phyloP scores from a whole-genome alignment of 495 filamentous ascomycete species.

The Neurospora sp. region DNA sequence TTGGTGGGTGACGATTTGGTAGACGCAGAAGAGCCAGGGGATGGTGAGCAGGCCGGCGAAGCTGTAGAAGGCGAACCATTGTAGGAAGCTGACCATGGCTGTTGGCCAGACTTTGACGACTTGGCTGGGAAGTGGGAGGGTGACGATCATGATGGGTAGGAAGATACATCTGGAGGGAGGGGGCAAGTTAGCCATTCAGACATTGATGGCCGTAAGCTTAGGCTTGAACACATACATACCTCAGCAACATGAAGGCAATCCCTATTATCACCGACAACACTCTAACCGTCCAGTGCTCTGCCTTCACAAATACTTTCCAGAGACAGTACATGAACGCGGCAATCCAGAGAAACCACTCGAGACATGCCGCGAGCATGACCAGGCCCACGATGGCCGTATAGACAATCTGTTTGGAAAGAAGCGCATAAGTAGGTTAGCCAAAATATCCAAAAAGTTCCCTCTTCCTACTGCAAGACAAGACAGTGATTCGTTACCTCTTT shows the following conservation, averaged over 20 bases:
- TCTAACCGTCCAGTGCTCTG: constrained; percentile 73
- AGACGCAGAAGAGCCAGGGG: constrained; percentile 90
- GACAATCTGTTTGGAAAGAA: constrained; percentile 30
- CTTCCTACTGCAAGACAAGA: too few species aligned
- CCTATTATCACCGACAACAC: constrained; percentile 69
- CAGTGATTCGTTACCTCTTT: constrained; percentile 42
- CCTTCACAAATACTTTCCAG: constrained; percentile 79
- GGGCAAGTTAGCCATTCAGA: neutral
- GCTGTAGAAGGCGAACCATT: constrained; percentile 97
- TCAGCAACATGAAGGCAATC: constrained; percentile 58
- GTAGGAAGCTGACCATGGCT: constrained; percentile 56
- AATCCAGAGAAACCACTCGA: constrained; percentile 95
- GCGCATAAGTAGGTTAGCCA: constrained; percentile 4
- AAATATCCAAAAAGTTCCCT: too few species aligned
- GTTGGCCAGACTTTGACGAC: constrained; percentile 62
- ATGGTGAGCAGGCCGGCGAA: constrained; percentile 76
- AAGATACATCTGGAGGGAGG: constrained; percentile 57
- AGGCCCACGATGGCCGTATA: constrained; percentile 76
- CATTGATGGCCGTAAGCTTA: neutral
- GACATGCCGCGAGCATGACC: constrained; percentile 71
- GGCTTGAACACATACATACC: constrained; percentile 44
- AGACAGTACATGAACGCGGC: constrained; percentile 89
- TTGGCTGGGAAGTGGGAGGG: constrained; percentile 68
- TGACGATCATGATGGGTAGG: constrained; percentile 90
- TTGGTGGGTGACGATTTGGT: constrained; percentile 76